phyloP scores from a whole-genome alignment of 23 red algal species.

The Gracilaria vermiculophylla region DNA sequence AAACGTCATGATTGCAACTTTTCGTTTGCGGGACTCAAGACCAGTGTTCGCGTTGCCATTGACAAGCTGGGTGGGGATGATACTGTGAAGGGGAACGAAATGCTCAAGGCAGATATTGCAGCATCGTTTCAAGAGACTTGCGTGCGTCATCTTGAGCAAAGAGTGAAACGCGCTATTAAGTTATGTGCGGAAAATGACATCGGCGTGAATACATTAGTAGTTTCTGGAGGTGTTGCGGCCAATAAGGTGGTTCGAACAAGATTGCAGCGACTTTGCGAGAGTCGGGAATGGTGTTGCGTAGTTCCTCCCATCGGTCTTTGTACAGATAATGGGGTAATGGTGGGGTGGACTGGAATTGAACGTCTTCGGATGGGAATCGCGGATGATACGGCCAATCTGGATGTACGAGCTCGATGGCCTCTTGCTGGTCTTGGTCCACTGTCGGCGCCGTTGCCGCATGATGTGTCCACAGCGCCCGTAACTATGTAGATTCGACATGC shows the following conservation, averaged over 20 bases:
- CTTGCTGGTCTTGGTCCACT: conserved; percentile 55
- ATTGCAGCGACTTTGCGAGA: conserved; percentile 53
- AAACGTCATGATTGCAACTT: conserved; percentile 86
- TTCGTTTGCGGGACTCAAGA: conserved; percentile 97
- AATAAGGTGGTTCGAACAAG: conserved; percentile 73
- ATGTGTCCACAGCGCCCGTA: neutral
- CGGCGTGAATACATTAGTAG: conserved; percentile 63
- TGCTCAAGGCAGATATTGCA: conserved; percentile 65
- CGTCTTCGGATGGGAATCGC: conserved; percentile 69
- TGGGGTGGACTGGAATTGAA: conserved; percentile 93
- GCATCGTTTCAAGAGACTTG: conserved; percentile 88
- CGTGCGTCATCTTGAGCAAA: conserved; percentile 87
- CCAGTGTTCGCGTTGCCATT: conserved; percentile 76
- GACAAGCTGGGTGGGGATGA: conserved; percentile 65
- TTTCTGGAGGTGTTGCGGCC: conserved; percentile 92
- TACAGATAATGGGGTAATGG: conserved; percentile 99
- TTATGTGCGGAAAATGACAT: conserved; percentile 55
- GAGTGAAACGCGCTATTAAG: conserved; percentile 64
- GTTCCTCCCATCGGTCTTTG: conserved; percentile 75
- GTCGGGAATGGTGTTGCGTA: conserved; percentile 46
- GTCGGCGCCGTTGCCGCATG: neutral
- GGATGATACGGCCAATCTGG: conserved; percentile 49
- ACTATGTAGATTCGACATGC: no score
- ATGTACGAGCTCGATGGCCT: conserved; percentile 79
- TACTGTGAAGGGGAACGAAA: conserved; percentile 17